A percentile compares a stretch with the other conserved stretches of the same genome.
These are phyloP conservation scores for Filobasidium wieringae DNA, from an alignment of 768 basidiomycete species.

Conservation along the genomic window DNA sequence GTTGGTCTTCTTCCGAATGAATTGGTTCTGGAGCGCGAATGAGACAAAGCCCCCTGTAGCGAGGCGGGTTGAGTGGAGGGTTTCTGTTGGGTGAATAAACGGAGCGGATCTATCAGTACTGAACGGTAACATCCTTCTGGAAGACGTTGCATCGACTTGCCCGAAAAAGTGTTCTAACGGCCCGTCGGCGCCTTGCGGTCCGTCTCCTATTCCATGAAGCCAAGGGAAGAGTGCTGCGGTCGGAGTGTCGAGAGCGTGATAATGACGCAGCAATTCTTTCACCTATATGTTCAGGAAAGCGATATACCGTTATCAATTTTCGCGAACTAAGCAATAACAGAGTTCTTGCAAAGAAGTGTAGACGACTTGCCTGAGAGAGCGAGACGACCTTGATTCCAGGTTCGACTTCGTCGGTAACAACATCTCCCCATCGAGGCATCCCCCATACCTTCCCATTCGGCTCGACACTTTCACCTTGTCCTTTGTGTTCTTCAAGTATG, in stretches of 20 bases:
- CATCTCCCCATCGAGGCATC: slow-evolving; percentile 10
- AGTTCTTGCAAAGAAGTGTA: too few species aligned
- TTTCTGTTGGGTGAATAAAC: slow-evolving; percentile 17
- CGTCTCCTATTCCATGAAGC: slow-evolving; percentile 37
- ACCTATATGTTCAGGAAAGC: not conserved
- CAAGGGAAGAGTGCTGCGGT: slow-evolving; percentile 35
- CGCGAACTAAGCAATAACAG: not conserved
- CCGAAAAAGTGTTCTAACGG: slow-evolving; percentile 31
- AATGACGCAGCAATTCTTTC: slow-evolving; percentile 24
- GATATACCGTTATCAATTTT: not conserved
- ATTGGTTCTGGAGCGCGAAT: slow-evolving; percentile 25
- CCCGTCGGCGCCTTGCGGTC: slow-evolving; percentile 31
- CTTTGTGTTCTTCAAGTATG: not conserved
- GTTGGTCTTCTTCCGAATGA: not conserved
- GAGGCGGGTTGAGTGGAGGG: slow-evolving; percentile 32
- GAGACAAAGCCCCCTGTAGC: slow-evolving; percentile 32
- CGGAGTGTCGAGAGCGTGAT: slow-evolving; percentile 31
- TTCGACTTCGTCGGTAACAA: slow-evolving; percentile 4
- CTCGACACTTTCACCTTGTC: not conserved
- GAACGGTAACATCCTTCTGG: not conserved
- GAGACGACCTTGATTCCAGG: slow-evolving; percentile 8
- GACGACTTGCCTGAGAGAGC: slow-evolving; percentile 3
- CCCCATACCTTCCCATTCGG: slow-evolving; percentile 8
- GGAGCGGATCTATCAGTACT: too few species aligned
- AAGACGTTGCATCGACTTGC: slow-evolving; percentile 9